Percentiles rank a stretch among this genome's conserved stretches.
phyloP scores from a whole-genome alignment of 2,329 filamentous ascomycete genomes.

The Thermomyces lanuginosus region DNA sequence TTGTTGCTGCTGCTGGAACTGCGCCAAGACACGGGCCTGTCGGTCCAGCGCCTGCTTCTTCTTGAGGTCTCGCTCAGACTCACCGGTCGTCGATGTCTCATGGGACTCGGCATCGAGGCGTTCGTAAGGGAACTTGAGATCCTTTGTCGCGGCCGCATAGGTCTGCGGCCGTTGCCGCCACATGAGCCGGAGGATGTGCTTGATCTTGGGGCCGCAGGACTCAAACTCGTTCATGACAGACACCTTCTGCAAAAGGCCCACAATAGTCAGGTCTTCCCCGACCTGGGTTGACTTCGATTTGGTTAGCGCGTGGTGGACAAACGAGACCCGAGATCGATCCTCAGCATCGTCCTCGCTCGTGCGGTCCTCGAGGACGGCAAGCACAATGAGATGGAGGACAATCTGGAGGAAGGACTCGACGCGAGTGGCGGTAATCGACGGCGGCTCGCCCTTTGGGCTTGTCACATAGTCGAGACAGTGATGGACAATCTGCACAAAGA shows the following conservation, averaged over 20 bases:
- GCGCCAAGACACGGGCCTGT: constrained; percentile 89
- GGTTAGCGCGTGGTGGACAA: constrained; percentile 54
- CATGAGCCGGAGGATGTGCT: constrained; percentile 66
- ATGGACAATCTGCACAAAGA: constrained; percentile 83
- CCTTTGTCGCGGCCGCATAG: constrained; percentile 51
- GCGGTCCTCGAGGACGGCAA: constrained; percentile 72
- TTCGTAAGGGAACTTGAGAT: constrained; percentile 50
- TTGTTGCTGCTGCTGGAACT: constrained; percentile 95
- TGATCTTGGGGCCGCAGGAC: constrained; percentile 68
- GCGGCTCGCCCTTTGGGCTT: constrained; percentile 50
- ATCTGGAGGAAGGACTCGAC: constrained; percentile 87
- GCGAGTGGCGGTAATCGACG: constrained; percentile 61
- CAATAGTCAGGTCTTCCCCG: constrained; percentile 30
- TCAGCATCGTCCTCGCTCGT: constrained; percentile 38
- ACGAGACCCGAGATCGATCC: constrained; percentile 42
- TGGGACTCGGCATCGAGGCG: constrained; percentile 64
- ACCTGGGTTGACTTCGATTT: constrained; percentile 36
- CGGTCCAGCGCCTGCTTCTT: constrained; percentile 81
- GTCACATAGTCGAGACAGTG: constrained; percentile 73
- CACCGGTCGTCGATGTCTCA: constrained; percentile 52
- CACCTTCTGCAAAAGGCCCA: constrained; percentile 37
- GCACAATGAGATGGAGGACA: constrained; percentile 69
- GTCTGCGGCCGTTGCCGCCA: constrained; percentile 61
- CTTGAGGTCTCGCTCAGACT: constrained; percentile 52
- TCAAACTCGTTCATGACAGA: constrained; percentile 58